phyloP scores from a whole-genome alignment of 2,329 filamentous ascomycete genomes.

The Nigrospora osmanthi region DNA sequence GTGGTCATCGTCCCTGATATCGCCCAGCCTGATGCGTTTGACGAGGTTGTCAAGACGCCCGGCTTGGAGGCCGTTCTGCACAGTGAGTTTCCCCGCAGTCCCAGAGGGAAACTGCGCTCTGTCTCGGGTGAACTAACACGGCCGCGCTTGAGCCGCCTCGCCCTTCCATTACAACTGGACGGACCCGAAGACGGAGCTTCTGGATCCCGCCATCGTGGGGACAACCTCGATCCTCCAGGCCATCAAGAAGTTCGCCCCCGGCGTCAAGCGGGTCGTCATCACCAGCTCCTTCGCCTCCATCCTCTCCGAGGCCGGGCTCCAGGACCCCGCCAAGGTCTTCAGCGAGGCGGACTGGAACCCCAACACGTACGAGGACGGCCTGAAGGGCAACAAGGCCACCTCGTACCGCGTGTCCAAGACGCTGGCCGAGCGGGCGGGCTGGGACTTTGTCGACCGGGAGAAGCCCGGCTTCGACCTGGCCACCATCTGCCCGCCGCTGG shows the following conservation, averaged over 20 bases:
- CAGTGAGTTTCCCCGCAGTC: slow-evolving; percentile 16
- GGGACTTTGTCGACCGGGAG: slow-evolving; percentile 39
- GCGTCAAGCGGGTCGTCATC: slow-evolving; percentile 64
- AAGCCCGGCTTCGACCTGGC: slow-evolving; percentile 40
- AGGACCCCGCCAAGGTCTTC: slow-evolving; percentile 31
- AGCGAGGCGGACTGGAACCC: slow-evolving; percentile 47
- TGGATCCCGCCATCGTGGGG: slow-evolving; percentile 50
- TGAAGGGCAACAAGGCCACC: slow-evolving; percentile 26
- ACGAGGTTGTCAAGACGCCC: slow-evolving; percentile 45
- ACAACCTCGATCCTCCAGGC: slow-evolving; percentile 65
- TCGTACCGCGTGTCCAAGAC: slow-evolving; percentile 50
- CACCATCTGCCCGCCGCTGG: slow-evolving; percentile 47
- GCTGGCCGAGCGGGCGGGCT: slow-evolving; percentile 43
- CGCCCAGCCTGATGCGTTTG: slow-evolving; percentile 65
- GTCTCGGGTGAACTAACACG: neutral
- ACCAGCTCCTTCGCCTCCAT: slow-evolving; percentile 50
- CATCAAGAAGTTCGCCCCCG: slow-evolving; percentile 48
- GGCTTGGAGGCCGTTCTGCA: slow-evolving; percentile 50
- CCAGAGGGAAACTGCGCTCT: too few species aligned
- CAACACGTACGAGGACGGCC: slow-evolving; percentile 34
- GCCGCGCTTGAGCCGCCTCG: slow-evolving; percentile 32
- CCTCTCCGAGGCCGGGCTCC: slow-evolving; percentile 27
- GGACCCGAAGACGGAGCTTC: slow-evolving; percentile 43
- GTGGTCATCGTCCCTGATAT: slow-evolving; percentile 69
- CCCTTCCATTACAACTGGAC: slow-evolving; percentile 48